Evolutionary conservation across 768 basidiomycete genomes (phyloP).

Genomic region (Galerina marginata): DNA sequence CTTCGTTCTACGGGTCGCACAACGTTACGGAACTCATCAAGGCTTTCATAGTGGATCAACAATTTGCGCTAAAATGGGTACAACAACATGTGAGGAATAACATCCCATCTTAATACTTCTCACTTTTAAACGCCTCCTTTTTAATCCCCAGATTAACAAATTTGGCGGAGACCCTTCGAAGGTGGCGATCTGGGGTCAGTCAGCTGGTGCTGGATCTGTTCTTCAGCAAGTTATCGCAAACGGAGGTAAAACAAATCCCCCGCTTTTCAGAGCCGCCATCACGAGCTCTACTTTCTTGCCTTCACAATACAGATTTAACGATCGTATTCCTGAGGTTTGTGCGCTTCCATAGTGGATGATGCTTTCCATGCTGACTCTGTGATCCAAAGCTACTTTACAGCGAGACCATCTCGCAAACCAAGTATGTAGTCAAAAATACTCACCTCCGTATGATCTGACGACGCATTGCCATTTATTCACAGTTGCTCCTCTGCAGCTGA

Average conservation of each 20-base stretch:
- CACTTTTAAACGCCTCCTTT: neutral
- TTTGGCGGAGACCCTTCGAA: constrained; percentile 46
- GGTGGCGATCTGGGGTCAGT: constrained; percentile 51
- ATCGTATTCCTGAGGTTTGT: constrained; percentile 44
- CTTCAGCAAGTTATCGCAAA: constrained; percentile 54
- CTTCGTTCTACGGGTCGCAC: neutral
- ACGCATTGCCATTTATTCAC: neutral
- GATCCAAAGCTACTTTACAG: constrained; percentile 23
- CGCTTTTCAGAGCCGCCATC: constrained; percentile 49
- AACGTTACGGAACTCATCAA: neutral
- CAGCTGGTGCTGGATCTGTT: constrained; percentile 54
- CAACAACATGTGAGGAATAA: constrained; percentile 38
- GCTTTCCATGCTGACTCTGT: neutral
- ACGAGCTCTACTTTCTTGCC: constrained; percentile 51
- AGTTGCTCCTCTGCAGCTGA: constrained; percentile 42
- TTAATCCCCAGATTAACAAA: constrained; percentile 35
- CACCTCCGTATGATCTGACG: neutral
- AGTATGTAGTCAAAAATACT: constrained; percentile 28
- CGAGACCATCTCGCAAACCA: constrained; percentile 36
- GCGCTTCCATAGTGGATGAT: neutral
- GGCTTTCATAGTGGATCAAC: constrained; percentile 44
- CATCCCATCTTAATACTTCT: too few species aligned
- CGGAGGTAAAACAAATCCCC: constrained; percentile 49
- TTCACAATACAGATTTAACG: constrained; percentile 50
- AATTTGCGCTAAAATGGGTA: constrained; percentile 49